Evolutionary conservation across 2,329 filamentous ascomycete species (phyloP), one percentile per base, ranked within the genome.

Genomic region (Fusarium sp.): DNA sequence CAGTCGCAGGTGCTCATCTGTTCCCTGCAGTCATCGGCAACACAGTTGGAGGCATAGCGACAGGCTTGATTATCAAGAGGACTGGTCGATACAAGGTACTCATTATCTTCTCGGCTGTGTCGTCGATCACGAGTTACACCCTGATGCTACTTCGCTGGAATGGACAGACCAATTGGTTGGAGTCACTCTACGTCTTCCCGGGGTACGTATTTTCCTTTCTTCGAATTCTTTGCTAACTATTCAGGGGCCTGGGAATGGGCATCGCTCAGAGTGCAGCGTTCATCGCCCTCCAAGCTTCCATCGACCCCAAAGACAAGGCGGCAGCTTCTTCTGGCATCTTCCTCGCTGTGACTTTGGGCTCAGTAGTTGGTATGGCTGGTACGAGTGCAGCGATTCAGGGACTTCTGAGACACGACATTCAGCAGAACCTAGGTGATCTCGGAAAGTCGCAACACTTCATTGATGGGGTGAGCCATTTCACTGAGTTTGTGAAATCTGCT

Each of bases 11-110:
- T 0, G 80, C 87, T 0, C 90, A 93, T 73, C 82, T 94, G 0
- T 85, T 93, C 44, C 92, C 92, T 0, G 89, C 91, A 0, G 91
- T 94, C 0, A 80, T 88, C 0, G 92, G 91, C 0, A 93, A 94
- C 73, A 88, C 91, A 0, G 66, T 89, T 2, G 91, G 91, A 2
- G 90, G 90, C 0, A 81, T 94, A 5, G 45, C 91, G 0, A 86
- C 90, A 0, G 91, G 92, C 0, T 75, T 83, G 0, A 83, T 86
- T 54, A 91, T 92, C 74, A 85, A 86, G 44, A 83, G 81, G 81
- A 92, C 89, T 0, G 90, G 91, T 0, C 83, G 84, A 2, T 92
- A 91, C 78, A 91, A 90, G 66, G 70, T 78, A 0, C 82, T 90
- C 1, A 82, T 90, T 0, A 82, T 89, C 1, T 55, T 88, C 2